Evolutionary conservation across 352 stramenopile species (phyloP).

Genomic region (Pythium dissotocum): DNA sequence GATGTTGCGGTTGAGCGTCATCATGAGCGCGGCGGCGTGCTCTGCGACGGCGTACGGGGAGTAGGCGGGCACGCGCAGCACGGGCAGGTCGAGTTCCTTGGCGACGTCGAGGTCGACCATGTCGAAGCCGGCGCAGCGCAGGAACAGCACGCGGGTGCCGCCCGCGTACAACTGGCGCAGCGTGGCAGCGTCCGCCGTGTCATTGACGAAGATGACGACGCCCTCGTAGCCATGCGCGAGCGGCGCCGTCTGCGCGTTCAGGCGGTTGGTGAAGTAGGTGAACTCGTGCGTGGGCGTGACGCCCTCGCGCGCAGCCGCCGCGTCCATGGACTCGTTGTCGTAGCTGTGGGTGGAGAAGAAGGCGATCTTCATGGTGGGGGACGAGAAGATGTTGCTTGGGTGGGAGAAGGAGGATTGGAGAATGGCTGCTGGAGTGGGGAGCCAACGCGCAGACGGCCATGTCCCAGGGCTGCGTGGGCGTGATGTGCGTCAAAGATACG

Average conservation of each 20-base stretch:
- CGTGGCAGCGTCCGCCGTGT: constrained; percentile 59
- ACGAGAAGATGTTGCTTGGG: constrained; percentile 14
- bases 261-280: constrained; percentile 58
- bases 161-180: constrained; percentile 54
- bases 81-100: constrained; percentile 58
- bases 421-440: constrained; percentile 10
- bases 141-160: constrained; percentile 66
- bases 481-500: constrained; percentile 14
- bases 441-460: background rate
- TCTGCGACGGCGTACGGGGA: constrained; percentile 82
- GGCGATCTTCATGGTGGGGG: constrained; percentile 61
- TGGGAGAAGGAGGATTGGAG: constrained; percentile 32
- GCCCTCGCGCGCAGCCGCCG: constrained; percentile 40
- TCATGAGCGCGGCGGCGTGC: constrained; percentile 72
- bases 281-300: constrained; percentile 52
- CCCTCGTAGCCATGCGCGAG: constrained; percentile 59
- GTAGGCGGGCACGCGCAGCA: constrained; percentile 73
- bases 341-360: constrained; percentile 81
- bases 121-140: constrained; percentile 83
- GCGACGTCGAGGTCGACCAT: constrained; percentile 67
- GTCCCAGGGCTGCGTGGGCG: too few species aligned
- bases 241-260: constrained; percentile 49
- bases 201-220: constrained; percentile 88
- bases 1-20: constrained; percentile 84
- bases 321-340: constrained; percentile 63